Evolutionary conservation across 108 stramenopile species (phyloP), one percentile per base, ranked within the genome.

Genomic region (Skeletonema grethae): DNA sequence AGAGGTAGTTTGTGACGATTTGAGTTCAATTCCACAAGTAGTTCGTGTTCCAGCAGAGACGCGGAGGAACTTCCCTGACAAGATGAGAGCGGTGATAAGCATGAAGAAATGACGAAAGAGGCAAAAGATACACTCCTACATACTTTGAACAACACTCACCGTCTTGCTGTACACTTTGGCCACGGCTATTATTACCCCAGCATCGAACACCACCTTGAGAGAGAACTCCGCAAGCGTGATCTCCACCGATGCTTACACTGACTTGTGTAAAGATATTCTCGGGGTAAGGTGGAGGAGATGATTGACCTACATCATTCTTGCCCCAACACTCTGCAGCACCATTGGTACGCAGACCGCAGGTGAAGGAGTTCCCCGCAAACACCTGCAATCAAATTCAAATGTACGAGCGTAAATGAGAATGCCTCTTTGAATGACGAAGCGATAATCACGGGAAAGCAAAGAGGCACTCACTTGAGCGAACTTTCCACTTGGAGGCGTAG

Each of bases 181-280:
- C 77, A 29, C 72, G 71, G 1, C 56, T 56, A 73, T 78, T 78
- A 58, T 73, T 63, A 1, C 77, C 77, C 77, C 77, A 78, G 50
- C 77, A 78, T 22, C 62, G 57, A 73, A 78, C 60, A 7, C 41
- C 71, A 25, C 58, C 57, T 46, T 60, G 65, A 24, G 16, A 18
- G 0, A 73, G 35, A 22, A 77, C 28, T 16, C 65, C 77, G 48
- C 71, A 78, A 0, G 48, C 72, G n/a, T 78, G 71, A 73, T 78
- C 46, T 11, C 72, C 77, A 36, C 64, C 64, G 36, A 57, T 63
- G 41, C 72, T 67, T 35, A 59, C 65, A 50, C 65, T 73, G n/a
- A 78, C 57, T 31, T 78, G 77, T 24, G 61, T 41, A 73, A 78
- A 78, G 28, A 53, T 28, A 16, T 63, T 48, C 12, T 65, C 39